Conservation (phyloP, 306 rosid genomes). For the Vigna angularis region DNA sequence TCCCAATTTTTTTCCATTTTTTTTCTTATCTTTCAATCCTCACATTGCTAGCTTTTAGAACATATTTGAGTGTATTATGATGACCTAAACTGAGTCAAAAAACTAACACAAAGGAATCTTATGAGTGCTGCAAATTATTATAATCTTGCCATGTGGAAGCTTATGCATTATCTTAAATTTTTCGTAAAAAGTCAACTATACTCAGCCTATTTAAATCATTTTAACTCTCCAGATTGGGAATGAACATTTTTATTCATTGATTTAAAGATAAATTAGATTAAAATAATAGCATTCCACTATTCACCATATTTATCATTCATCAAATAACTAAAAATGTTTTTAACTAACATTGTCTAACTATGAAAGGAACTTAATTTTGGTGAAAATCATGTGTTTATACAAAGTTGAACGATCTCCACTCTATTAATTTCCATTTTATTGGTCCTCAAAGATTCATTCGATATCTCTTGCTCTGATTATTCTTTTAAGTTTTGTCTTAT, state of each 20-base stretch:
- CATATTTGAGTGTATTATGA: background rate
- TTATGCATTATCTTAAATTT: constrained; percentile 12
- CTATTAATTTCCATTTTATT: too few relatives aligned
- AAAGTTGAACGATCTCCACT: too few relatives aligned
- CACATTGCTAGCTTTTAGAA: background rate
- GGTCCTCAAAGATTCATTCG: too few relatives aligned
- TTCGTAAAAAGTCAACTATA: background rate
- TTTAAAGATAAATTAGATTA: too few relatives aligned
- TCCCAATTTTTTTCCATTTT: background rate
- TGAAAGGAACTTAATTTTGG: background rate
- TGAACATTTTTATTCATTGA: too few relatives aligned
- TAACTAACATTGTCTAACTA: too few relatives aligned
- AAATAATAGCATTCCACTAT: too few relatives aligned
- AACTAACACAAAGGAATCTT: constrained; percentile 7
- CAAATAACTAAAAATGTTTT: too few relatives aligned
- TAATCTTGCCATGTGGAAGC: constrained; percentile 25
- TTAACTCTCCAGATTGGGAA: background rate
- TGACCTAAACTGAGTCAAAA: constrained; percentile 31
- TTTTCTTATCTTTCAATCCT: background rate
- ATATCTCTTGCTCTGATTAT: too few relatives aligned
- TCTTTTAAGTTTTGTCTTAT: too few relatives aligned
- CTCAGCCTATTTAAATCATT: background rate
- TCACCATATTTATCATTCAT: too few relatives aligned
- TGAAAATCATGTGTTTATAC: background rate
- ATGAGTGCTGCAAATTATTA: constrained; percentile 33